Evolutionary conservation across 1,139 yeast species (phyloP), one percentile per base, ranked within the genome.

Genomic region (Pichia sp.): DNA sequence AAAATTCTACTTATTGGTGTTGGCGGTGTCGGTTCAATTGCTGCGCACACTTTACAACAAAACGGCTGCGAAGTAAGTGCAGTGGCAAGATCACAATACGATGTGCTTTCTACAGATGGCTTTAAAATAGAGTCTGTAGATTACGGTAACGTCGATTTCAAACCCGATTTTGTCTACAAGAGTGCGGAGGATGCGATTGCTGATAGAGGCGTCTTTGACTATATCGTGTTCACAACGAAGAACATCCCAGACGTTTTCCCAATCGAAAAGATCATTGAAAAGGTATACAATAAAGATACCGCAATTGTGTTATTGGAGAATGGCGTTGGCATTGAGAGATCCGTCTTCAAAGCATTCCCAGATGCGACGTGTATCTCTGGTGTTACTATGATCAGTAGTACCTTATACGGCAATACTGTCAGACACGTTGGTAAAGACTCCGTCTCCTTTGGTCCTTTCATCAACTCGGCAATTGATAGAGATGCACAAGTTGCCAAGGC

Each of bases 11-110:
- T 74, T n/a, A 65, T 79, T 25, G 87, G 87, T 10, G 64, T 78
- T 46, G 87, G 87, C 9, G 87, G 88, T 20, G 86, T 82, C 2
- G 93, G 93, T 13, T 66, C 79, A 27, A 68, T 82, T 30, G 79
- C 80, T 6, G 79, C 87, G 0, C 67, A 76, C 32, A 71, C 80
- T 0, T 63, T 82, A 24, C 69, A 69, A 37, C 62, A 60, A 29
- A 60, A 67, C 6, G 69, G 66, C 3, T 64, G 71, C 3, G 70
- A 68, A 35, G 82, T 80, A 5, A 74, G 87, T 4, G 79, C 80
- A 10, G 60, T 72, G 16, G 69, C 74, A 13, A 66, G 88, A 46
- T 75, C 85, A n/a, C 81, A 77, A 49, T 79, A 77, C 54, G 72
- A 77, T 10, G 54, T 56, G 12, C 75, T 79, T 28, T 46, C 49